A percentile compares a stretch with the other conserved stretches of the same genome.
Evolutionary conservation across 2,329 filamentous ascomycete genomes (phyloP).

Genomic region (Xylariomycetidae sp.): DNA sequence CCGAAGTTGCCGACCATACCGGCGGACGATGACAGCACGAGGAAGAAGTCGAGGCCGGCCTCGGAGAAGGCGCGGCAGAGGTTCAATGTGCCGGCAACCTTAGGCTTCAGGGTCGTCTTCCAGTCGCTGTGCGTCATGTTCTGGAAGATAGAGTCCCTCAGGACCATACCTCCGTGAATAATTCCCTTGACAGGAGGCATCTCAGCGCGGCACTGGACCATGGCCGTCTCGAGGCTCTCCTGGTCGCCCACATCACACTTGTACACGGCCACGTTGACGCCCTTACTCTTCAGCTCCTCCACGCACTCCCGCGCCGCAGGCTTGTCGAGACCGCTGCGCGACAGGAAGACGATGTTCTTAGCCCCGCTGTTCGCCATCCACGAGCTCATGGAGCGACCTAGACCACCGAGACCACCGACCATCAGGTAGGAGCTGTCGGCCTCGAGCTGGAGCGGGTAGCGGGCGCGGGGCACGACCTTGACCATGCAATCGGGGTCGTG

Average conservation of each 20-base stretch:
- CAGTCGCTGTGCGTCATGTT: conserved; percentile 32
- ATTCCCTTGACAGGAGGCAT: conserved; percentile 19
- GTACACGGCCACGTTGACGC: conserved; percentile 12
- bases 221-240: conserved; percentile 10
- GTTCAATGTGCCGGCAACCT: conserved; percentile 37
- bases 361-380: conserved; percentile 34
- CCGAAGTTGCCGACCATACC: conserved; percentile 20
- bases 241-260: conserved; percentile 13
- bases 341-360: conserved; percentile 32
- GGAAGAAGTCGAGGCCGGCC: conserved; percentile 31
- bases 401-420: conserved; percentile 26
- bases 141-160: conserved; percentile 26
- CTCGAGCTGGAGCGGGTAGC: conserved; percentile 9
- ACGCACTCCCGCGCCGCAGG: conserved; percentile 11
- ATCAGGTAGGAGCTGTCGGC: conserved; percentile 23
- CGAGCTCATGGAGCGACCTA: conserved; percentile 21
- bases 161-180: conserved; percentile 17
- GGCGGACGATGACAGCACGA: conserved; percentile 26
- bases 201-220: conserved; percentile 3
- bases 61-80: conserved; percentile 26
- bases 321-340: conserved; percentile 22
- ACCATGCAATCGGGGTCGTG: conserved; percentile 13
- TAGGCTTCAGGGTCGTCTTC: conserved; percentile 26
- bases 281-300: conserved; percentile 16
- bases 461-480: conserved; percentile 5